phyloP scores from a whole-genome alignment of 2,329 filamentous ascomycete species.

The Capronia coronata region DNA sequence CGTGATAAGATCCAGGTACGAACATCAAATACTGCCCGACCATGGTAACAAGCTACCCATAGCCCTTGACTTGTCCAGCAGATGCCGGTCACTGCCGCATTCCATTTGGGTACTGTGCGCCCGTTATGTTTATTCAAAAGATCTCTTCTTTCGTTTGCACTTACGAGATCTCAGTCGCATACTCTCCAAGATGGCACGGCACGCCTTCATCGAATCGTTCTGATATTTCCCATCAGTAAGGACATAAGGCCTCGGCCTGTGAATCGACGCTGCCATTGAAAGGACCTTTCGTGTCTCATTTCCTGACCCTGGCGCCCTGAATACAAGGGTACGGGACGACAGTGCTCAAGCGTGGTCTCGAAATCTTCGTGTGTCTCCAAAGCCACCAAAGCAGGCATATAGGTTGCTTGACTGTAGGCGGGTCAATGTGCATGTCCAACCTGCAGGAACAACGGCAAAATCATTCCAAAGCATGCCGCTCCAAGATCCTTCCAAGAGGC shows the following conservation, averaged over 20 bases:
- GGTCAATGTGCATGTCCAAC: constrained; percentile 43
- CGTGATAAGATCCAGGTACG: no score
- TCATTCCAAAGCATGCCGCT: constrained; percentile 44
- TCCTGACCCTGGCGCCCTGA: no score
- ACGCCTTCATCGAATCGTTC: no score
- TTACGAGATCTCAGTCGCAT: background rate
- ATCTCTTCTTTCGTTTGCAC: background rate
- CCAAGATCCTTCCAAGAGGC: constrained; percentile 42
- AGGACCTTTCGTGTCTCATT: no score
- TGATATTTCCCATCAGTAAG: no score
- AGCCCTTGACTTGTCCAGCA: no score
- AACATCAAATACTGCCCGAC: background rate
- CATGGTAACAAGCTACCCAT: background rate
- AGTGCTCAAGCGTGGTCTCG: no score
- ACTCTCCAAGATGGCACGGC: background rate
- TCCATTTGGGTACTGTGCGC: background rate
- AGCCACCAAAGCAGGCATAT: background rate
- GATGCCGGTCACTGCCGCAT: no score
- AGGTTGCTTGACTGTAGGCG: background rate
- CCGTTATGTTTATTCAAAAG: background rate
- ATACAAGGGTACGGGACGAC: no score
- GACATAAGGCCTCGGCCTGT: no score
- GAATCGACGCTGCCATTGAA: no score
- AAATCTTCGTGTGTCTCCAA: background rate
- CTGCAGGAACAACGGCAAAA: constrained; percentile 43